Conservation (phyloP, 2,329 filamentous ascomycete genomes). For the Penicillium oxalicum region DNA sequence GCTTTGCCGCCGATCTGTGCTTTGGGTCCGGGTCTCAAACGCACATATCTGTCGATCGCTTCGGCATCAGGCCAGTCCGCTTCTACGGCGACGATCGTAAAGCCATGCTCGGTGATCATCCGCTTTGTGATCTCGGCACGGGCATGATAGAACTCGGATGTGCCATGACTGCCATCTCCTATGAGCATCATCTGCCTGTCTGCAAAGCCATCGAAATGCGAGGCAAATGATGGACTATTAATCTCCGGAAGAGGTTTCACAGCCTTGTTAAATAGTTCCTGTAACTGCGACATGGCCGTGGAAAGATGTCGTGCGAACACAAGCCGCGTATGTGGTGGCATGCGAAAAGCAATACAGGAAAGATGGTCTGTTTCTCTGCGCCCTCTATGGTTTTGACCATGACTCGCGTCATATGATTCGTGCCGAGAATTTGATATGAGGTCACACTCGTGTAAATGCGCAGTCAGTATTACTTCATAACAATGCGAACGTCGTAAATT, state of each 20-base stretch:
- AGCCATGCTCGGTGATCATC: slow-evolving; percentile 46
- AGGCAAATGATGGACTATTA: slow-evolving; percentile 32
- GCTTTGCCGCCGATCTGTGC: slow-evolving; percentile 24
- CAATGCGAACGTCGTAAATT: not conserved
- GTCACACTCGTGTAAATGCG: slow-evolving; percentile 15
- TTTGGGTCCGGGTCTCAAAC: slow-evolving; percentile 38
- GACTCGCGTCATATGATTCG: no score
- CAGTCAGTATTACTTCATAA: slow-evolving; percentile 32
- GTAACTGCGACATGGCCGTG: slow-evolving; percentile 25
- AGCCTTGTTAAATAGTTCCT: slow-evolving; percentile 31
- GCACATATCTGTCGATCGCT: slow-evolving; percentile 47
- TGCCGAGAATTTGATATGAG: slow-evolving; percentile 7
- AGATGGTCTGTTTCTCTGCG: not conserved
- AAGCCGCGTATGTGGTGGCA: not conserved
- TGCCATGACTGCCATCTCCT: slow-evolving; percentile 48
- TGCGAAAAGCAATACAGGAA: not conserved
- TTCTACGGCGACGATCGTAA: slow-evolving; percentile 48
- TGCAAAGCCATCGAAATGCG: slow-evolving; percentile 39
- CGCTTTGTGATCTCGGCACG: slow-evolving; percentile 49
- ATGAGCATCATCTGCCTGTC: slow-evolving; percentile 40
- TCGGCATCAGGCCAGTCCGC: slow-evolving; percentile 52
- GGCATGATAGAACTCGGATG: slow-evolving; percentile 51
- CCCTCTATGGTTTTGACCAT: not conserved
- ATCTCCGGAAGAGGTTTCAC: slow-evolving; percentile 35
- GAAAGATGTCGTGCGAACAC: slow-evolving; percentile 1